Evolutionary conservation across 768 basidiomycete genomes (phyloP).

Genomic region (Solioccasus polychromus): DNA sequence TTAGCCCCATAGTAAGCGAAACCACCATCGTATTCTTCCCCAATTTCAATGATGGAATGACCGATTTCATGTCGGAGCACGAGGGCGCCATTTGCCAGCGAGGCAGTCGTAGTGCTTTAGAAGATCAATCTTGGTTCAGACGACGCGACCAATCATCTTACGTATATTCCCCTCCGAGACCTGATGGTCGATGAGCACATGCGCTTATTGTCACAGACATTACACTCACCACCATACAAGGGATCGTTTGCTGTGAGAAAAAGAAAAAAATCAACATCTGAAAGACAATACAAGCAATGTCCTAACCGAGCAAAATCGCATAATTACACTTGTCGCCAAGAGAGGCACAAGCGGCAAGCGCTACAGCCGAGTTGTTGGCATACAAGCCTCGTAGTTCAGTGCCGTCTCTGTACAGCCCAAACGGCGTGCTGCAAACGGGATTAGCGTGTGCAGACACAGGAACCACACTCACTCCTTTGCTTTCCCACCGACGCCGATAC

Average conservation of each 20-base stretch:
- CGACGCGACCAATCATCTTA: slow-evolving; percentile 35
- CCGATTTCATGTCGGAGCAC: slow-evolving; percentile 80
- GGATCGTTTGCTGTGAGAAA: slow-evolving; percentile 66
- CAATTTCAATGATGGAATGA: slow-evolving; percentile 74
- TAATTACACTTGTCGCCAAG: slow-evolving; percentile 68
- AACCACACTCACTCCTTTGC: slow-evolving; percentile 57
- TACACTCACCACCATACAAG: slow-evolving; percentile 62
- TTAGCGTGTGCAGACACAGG: background rate
- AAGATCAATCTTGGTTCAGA: slow-evolving; percentile 1
- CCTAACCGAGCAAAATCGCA: slow-evolving; percentile 67
- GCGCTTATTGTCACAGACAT: background rate
- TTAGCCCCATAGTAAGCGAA: slow-evolving; percentile 71
- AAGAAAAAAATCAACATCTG: slow-evolving; percentile 1
- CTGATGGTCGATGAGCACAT: slow-evolving; percentile 31
- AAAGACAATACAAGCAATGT: slow-evolving; percentile 5
- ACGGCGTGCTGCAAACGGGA: slow-evolving; percentile 52
- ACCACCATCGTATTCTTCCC: slow-evolving; percentile 84
- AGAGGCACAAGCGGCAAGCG: slow-evolving; percentile 63
- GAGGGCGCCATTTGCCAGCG: slow-evolving; percentile 67
- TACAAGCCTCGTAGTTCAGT: slow-evolving; percentile 75
- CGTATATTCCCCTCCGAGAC: slow-evolving; percentile 78
- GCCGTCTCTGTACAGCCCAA: slow-evolving; percentile 74
- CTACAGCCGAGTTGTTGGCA: slow-evolving; percentile 64
- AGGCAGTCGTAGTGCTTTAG: slow-evolving; percentile 69
- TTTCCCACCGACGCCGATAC: slow-evolving; percentile 63